These are phyloP conservation scores for Diplodia scrobiculata DNA, from an alignment of 2,329 filamentous ascomycete species.

Conservation along the genomic window DNA sequence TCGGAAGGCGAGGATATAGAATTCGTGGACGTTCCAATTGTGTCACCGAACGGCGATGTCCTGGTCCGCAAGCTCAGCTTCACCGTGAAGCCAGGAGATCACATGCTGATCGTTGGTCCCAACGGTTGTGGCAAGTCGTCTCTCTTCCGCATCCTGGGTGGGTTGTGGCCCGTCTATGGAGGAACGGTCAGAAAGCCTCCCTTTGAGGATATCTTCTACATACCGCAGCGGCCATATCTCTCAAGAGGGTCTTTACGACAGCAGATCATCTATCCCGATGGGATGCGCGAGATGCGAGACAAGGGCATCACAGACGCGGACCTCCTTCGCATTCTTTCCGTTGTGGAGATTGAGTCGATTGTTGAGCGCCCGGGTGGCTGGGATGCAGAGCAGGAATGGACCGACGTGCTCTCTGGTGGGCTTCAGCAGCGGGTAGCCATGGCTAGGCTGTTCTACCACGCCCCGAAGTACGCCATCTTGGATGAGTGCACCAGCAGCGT, in stretches of 20 bases:
- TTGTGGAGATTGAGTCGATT: slow-evolving; percentile 80
- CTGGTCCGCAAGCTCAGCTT: slow-evolving; percentile 85
- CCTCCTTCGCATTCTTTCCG: slow-evolving; percentile 72
- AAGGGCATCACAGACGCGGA: slow-evolving; percentile 82
- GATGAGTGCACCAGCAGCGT: slow-evolving; percentile 96
- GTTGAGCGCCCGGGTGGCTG: slow-evolving; percentile 79
- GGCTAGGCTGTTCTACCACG: slow-evolving; percentile 92
- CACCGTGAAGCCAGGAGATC: slow-evolving; percentile 79
- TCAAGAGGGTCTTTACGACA: slow-evolving; percentile 89
- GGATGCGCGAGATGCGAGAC: slow-evolving; percentile 79
- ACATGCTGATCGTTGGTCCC: slow-evolving; percentile 90
- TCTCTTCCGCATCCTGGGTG: slow-evolving; percentile 92
- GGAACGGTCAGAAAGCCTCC: slow-evolving; percentile 89
- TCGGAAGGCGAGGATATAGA: slow-evolving; percentile 81
- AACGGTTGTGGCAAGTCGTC: slow-evolving; percentile 98
- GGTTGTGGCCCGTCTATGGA: slow-evolving; percentile 96
- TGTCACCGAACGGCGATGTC: slow-evolving; percentile 94
- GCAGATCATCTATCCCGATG: slow-evolving; percentile 96
- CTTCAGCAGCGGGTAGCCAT: slow-evolving; percentile 96
- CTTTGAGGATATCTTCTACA: slow-evolving; percentile 95
- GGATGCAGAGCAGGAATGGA: slow-evolving; percentile 96
- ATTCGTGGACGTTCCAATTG: slow-evolving; percentile 88
- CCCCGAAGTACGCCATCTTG: slow-evolving; percentile 88
- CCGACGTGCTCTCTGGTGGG: slow-evolving; percentile 87
- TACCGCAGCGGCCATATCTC: slow-evolving; percentile 92